Evolutionary conservation across 257 asterid species (phyloP), one percentile per base, ranked within the genome.

Genomic region (Gentiana straminea): DNA sequence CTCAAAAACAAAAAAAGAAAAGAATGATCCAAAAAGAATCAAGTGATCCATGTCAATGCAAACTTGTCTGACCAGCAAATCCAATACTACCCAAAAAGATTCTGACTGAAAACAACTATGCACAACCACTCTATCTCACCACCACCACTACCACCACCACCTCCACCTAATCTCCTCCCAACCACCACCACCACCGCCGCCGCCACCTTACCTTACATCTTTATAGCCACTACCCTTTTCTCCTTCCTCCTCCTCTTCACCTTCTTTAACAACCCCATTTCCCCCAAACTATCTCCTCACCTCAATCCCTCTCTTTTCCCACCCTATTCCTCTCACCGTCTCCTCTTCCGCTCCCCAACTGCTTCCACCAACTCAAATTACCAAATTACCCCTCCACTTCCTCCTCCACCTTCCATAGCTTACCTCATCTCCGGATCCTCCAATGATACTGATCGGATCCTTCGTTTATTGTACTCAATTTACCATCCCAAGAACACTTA

Each of bases 401-500:
- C 95, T 3, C 56, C 80, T 46, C 89, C 96, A 1, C 96, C 98
- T 24, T 71, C 84, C 49, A 10, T 85, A 6, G 95, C 95, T 44
- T 87, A 87, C 77, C 71, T 87, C 75, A 70, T 87, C 0, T 69
- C 94, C 39, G 96, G 95, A 75, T 91, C 98, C 70, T 67, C 45
- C 52, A 73, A 78, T 9, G 89, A 83, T 46, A 81, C 88, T 52
- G 64, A 59, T 32, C 80, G 90, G 76, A 71, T 87, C 59, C 13
- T 77, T 13, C 76, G 98, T 36, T 84, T 91, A 2, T 86, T 91
- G 4, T 49, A 67, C 73, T 60, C 98, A 13, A 68, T 81, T 48
- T 91, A 87, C 79, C 98, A 91, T 56, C 98, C 96, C 4, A 72
- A 57, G 8, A 91, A 91, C 60, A 75, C 68, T 60, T 91, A 91